Evolutionary conservation across 495 filamentous ascomycete genomes (phyloP).

Genomic region (Lophiotrema nucula): DNA sequence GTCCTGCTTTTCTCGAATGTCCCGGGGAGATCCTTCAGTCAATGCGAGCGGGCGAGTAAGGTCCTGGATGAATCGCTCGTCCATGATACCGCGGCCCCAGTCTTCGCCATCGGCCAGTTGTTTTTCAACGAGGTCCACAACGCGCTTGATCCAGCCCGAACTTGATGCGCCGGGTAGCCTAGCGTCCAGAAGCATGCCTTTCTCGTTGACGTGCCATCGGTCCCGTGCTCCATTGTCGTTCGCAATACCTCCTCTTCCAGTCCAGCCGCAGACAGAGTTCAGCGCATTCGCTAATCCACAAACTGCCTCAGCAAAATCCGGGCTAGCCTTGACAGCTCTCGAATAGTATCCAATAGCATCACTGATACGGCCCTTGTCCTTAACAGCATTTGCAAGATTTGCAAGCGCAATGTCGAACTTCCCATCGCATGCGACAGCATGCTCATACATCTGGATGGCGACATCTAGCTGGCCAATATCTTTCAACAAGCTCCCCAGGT

Average conservation of each 20-base stretch:
- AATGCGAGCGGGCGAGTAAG: slow-evolving; percentile 50
- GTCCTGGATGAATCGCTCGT: slow-evolving; percentile 52
- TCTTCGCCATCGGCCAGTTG: slow-evolving; percentile 83
- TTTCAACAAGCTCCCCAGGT: slow-evolving; percentile 91
- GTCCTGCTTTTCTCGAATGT: slow-evolving; percentile 40
- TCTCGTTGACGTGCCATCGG: slow-evolving; percentile 90
- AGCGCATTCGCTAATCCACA: slow-evolving; percentile 94
- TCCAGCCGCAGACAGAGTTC: slow-evolving; percentile 96
- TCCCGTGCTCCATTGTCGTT: slow-evolving; percentile 71
- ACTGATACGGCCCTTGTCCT: slow-evolving; percentile 87
- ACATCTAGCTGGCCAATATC: slow-evolving; percentile 90
- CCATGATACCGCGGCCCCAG: slow-evolving; percentile 80
- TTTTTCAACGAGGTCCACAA: slow-evolving; percentile 91
- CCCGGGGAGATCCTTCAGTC: slow-evolving; percentile 39
- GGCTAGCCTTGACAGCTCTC: slow-evolving; percentile 84
- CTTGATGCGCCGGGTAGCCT: slow-evolving; percentile 54
- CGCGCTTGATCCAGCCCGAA: slow-evolving; percentile 87
- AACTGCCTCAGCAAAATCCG: slow-evolving; percentile 95
- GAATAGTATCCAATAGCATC: slow-evolving; percentile 93
- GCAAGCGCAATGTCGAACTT: slow-evolving; percentile 96
- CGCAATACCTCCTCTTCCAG: slow-evolving; percentile 80
- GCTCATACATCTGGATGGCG: slow-evolving; percentile 96
- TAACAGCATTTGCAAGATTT: slow-evolving; percentile 96
- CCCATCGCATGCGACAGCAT: slow-evolving; percentile 84
- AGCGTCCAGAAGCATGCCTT: slow-evolving; percentile 79